Conservation (phyloP, 129 eudicot species). For the Artemisia annua region DNA sequence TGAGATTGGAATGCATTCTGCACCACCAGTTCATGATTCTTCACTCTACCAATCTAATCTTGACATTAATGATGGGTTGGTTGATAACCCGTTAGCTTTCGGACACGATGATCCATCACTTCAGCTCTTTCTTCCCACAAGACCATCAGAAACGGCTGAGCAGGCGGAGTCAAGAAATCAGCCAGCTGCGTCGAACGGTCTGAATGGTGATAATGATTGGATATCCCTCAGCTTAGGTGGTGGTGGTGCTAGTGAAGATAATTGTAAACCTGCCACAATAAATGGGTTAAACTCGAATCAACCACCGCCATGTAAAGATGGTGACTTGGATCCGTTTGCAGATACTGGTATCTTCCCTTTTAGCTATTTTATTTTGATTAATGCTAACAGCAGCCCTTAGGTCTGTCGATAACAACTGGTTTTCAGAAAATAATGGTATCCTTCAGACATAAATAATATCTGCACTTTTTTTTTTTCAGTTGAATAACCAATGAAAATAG, state of each 20-base stretch:
- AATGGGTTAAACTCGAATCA: slow-evolving; percentile 49
- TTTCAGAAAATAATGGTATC: too few species aligned
- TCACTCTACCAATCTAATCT: slow-evolving; percentile 43
- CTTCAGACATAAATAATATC: too few species aligned
- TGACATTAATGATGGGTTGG: slow-evolving; percentile 57
- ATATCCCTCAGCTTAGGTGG: slow-evolving; percentile 87
- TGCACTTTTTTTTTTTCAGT: too few species aligned
- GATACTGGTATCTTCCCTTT: slow-evolving; percentile 51
- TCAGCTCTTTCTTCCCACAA: slow-evolving; percentile 84
- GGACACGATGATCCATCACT: slow-evolving; percentile 86
- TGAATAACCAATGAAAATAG: too few species aligned
- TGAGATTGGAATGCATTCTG: slow-evolving; percentile 61
- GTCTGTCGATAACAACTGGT: too few species aligned
- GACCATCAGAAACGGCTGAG: slow-evolving; percentile 55
- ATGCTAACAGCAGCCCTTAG: too few species aligned
- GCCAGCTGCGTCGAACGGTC: slow-evolving; percentile 55
- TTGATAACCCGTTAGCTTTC: slow-evolving; percentile 78
- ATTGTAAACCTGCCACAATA: slow-evolving; percentile 39
- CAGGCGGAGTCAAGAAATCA: slow-evolving; percentile 50
- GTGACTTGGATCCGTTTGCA: slow-evolving; percentile 46
- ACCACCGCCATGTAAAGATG: slow-evolving; percentile 43
- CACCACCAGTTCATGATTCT: slow-evolving; percentile 47
- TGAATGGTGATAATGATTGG: slow-evolving; percentile 72
- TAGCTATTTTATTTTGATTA: background rate
- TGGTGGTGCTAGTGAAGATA: slow-evolving; percentile 45